These are phyloP conservation scores for Penicillium nucicola DNA, from an alignment of 495 filamentous ascomycete species.

Conservation along the genomic window DNA sequence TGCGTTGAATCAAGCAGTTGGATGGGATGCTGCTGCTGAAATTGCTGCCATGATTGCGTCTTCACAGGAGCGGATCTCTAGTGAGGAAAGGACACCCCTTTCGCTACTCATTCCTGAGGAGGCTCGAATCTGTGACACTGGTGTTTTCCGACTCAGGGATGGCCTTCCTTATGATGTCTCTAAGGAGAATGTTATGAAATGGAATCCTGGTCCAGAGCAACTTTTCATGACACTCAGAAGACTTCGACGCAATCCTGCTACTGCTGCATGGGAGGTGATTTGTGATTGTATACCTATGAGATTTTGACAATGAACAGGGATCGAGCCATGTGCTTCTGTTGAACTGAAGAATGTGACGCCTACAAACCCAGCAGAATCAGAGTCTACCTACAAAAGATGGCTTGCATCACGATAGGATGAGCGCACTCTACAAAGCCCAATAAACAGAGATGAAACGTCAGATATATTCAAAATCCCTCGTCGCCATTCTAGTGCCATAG, in stretches of 20 bases:
- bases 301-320: neutral
- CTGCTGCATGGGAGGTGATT: neutral
- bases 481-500: neutral
- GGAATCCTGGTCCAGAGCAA: constrained; percentile 5
- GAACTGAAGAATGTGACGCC: too few relatives aligned
- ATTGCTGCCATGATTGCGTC: too few relatives aligned
- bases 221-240: neutral
- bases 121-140: constrained; percentile 15
- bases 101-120: constrained; percentile 11
- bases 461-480: neutral
- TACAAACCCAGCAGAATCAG: too few relatives aligned
- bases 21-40: neutral
- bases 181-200: constrained; percentile 6
- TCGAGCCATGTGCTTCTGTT: too few relatives aligned
- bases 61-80: neutral
- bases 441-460: too few relatives aligned
- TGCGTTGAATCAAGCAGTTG: neutral
- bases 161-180: constrained; percentile 10
- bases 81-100: neutral
- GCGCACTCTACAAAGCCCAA: too few relatives aligned
- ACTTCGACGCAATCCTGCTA: neutral
- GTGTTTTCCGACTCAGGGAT: constrained; percentile 12
- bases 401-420: too few relatives aligned
- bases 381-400: too few relatives aligned
- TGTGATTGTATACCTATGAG: neutral